Evolutionary conservation across 2,329 filamentous ascomycete species (phyloP), one percentile per base, ranked within the genome.

Genomic region (Diaporthe helianthi): DNA sequence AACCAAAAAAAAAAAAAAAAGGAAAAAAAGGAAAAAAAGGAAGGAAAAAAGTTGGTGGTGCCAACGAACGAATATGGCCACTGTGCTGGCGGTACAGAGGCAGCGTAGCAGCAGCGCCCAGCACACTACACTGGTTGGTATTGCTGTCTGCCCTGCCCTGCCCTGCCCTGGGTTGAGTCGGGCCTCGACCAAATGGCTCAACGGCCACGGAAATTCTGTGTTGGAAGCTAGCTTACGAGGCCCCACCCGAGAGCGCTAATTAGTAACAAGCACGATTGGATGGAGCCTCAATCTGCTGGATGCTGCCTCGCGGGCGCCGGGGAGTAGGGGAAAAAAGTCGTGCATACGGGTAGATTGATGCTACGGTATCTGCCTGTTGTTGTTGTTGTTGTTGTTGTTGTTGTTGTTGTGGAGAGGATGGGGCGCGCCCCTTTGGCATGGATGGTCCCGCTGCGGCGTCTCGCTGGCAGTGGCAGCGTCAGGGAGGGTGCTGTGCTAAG

Each of bases 211-310:
- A 63, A 29, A 47, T 46, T 58, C 46, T 55, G 29, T 49, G 52
- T 22, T 63, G 44, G 44, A 29, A 12, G 44, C 58, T 58, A 51
- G 65, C 29, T 9, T 22, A 24, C 1, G 29, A 15, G 3, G 64
- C 29, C 12, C 51, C 51, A 46, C 51, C 63, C 22, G 24, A 10
- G 51, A 33, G 38, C 51, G 64, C 64, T 54, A 66, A n/a, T n/a
- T n/a, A n/a, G n/a, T n/a, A n/a, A n/a, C n/a, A n/a, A 47, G 51
- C 24, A 65, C 51, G 52, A 58, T 58, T 26, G 24, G 22, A 67
- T 67, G 64, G 64, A 36, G 52, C 36, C 49, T 55, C 65, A 67
- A 58, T 67, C 52, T 67, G 65, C 65, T 67, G 65, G 64, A 33
- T 29, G 8, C 41, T 31, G 38, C 31, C 6, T 4, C 24, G 29